Evolutionary conservation across 2,329 filamentous ascomycete genomes (phyloP), one percentile per base, ranked within the genome.

Genomic region (Sporothrix pseudoabietina): DNA sequence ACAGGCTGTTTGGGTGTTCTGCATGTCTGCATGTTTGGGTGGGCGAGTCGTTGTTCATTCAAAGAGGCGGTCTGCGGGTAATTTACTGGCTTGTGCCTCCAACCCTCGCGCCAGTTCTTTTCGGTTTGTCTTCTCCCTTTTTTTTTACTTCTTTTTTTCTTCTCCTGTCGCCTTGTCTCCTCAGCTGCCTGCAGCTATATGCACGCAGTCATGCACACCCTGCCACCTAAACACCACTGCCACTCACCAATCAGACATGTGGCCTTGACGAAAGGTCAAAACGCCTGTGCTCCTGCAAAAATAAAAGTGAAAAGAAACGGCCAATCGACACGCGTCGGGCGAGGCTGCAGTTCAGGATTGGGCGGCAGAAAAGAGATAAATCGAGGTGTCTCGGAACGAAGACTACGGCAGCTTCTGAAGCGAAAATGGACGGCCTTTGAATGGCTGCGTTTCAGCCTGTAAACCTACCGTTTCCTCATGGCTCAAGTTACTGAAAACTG

Each of bases 121-220:
- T 41, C 44, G n/a, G 5, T 10, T 47, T 10, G 6, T 12, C 35
- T 49, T 49, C 5, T 32, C 26, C 9, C 22, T 49, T 49, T 32
- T n/a, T 8, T 32, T 32, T 12, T 10, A 14, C 22, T 30, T 32
- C 4, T 47, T 26, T 16, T 59, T 19, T 59, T 32, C 4, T 47
- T 26, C 6, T 59, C 9, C 35, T 2, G 10, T 22, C 59, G n/a
- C 16, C 19, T n/a, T 32, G 8, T 69, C 30, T 69, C 47, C 54
- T 61, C 69, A 71, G 69, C 69, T 71, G 69, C 57, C 69, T 71
- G 69, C 69, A 71, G 57, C 57, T 14, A 71, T 54, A 71, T 71
- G 69, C 69, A 65, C 41, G 55, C 54, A 26, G 69, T 49, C 41
- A 71, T 71, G 69, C 69, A 71, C 54, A 22, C 26, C 69, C 54